Conservation (phyloP, 2,329 filamentous ascomycete genomes). For the Knoxdaviesia capensis region DNA sequence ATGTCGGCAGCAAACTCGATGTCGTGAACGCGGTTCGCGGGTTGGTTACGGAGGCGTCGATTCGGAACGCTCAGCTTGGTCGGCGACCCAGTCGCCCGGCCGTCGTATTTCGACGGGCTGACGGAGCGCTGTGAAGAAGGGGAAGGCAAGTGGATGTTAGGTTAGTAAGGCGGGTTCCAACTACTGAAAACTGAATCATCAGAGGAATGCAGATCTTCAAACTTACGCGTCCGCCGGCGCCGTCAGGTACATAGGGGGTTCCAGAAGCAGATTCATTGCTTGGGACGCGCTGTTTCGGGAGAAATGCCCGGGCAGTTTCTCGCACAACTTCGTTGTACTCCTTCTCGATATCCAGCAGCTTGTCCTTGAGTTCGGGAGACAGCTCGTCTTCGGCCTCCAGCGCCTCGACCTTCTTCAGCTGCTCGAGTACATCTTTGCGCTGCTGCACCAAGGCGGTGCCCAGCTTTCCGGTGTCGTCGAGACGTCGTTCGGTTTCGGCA, state of each 20-base stretch:
- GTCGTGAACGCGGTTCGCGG: constrained; percentile 72
- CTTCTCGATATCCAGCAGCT: constrained; percentile 70
- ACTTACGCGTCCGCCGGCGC: constrained; percentile 31
- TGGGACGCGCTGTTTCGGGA: constrained; percentile 64
- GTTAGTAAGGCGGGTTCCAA: not conserved
- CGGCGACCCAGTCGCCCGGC: constrained; percentile 66
- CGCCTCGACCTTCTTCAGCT: constrained; percentile 67
- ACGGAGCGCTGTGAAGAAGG: constrained; percentile 34
- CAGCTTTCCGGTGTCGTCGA: constrained; percentile 78
- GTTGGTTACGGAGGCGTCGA: constrained; percentile 77
- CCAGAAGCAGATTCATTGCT: constrained; percentile 39
- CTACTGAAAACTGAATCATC: not conserved
- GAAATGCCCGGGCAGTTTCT: constrained; percentile 73
- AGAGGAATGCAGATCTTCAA: not conserved
- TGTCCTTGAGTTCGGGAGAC: constrained; percentile 61
- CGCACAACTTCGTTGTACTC: constrained; percentile 89
- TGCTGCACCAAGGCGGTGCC: constrained; percentile 78
- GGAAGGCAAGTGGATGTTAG: not conserved
- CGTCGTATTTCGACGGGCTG: constrained; percentile 62
- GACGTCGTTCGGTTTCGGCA: constrained; percentile 73
- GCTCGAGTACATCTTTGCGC: constrained; percentile 62
- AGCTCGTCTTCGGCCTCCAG: constrained; percentile 59
- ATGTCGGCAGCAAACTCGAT: constrained; percentile 98
- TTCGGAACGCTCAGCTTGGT: constrained; percentile 66
- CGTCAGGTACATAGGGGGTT: constrained; percentile 32